Conservation (phyloP, 1,284 basidiomycete species). For the Erythrobasidium hasegawianum region DNA sequence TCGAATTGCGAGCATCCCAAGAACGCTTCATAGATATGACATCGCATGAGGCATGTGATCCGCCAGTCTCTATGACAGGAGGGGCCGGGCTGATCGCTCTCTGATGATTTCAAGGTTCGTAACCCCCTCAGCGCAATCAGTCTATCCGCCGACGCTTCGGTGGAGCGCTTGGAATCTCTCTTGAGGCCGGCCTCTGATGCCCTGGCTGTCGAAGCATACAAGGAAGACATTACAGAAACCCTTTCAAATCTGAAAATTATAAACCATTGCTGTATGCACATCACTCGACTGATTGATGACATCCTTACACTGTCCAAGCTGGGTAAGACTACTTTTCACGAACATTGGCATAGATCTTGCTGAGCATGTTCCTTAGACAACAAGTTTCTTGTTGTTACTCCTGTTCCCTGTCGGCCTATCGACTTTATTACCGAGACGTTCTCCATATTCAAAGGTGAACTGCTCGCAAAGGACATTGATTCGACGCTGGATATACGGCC, state of each 20-base stretch:
- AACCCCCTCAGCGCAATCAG: constrained; percentile 43
- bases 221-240: constrained; percentile 9
- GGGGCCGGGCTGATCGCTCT: no score
- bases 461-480: constrained; percentile 38
- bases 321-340: neutral
- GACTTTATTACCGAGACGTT: constrained; percentile 38
- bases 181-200: neutral
- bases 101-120: no score
- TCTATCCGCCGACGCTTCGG: constrained; percentile 40
- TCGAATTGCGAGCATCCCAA: constrained; percentile 39
- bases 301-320: constrained; percentile 27
- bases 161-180: constrained; percentile 36
- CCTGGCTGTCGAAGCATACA: neutral
- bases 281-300: constrained; percentile 34
- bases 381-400: constrained; percentile 40
- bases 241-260: constrained; percentile 34
- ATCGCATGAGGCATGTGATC: constrained; percentile 6
- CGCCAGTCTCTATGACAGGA: no score
- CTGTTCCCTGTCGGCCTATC: constrained; percentile 36
- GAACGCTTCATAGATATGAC: constrained; percentile 45
- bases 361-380: constrained; percentile 34
- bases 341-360: no score
- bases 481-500: constrained; percentile 34
- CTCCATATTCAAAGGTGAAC: constrained; percentile 40
- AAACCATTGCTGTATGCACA: constrained; percentile 32